Base-by-base conservation (phyloP, 2,329 filamentous ascomycete species). In the Exophiala mesophila region DNA sequence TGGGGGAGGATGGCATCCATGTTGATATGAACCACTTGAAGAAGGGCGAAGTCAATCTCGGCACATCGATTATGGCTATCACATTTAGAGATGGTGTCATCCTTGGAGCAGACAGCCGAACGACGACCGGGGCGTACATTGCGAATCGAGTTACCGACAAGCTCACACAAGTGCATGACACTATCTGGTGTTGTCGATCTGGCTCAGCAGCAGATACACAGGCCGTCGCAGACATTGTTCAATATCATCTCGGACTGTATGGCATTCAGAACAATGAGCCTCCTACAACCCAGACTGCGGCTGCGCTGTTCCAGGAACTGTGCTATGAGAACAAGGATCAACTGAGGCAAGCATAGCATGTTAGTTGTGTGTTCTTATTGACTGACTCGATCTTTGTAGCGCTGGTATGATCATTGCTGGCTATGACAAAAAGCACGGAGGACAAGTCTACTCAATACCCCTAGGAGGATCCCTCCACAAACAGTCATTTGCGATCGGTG, bases 71-170 rank as follows among this genome's bases (percentile, higher is more conserved):
- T 66, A 98, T 98, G 92, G 92, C 92, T 49, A 89, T 97, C 66
- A 97, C 94, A 61, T 98, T 98, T 80, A 92, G 92, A 65, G 89
- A 95, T 60, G 92, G 92, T 50, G 92, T 98, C 46, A 97, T 98
- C 69, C 77, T 98, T 30, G 85, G 92, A 55, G 92, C 92, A 59
- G 92, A 98, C 69, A 96, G 88, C 61, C 82, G 92, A 73, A 98
- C 92, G 55, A 98, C 92, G 34, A 98, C 90, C 41, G 92, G 92
- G 59, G 82, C 90, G 58, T 98, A 97, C 77, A 97, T 98, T 63
- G 92, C 92, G 59, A 98, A 98, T 70, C 84, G 92, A 75, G 92
- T 98, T 55, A 98, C 92, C 53, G 92, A 98, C 77, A 98, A 98
- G 76, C 82, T 98, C 64, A 98, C 92, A 60, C 85, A 89, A 74